Evolutionary conservation across 2,329 filamentous ascomycete genomes (phyloP).

Genomic region (Fusarium siculi): DNA sequence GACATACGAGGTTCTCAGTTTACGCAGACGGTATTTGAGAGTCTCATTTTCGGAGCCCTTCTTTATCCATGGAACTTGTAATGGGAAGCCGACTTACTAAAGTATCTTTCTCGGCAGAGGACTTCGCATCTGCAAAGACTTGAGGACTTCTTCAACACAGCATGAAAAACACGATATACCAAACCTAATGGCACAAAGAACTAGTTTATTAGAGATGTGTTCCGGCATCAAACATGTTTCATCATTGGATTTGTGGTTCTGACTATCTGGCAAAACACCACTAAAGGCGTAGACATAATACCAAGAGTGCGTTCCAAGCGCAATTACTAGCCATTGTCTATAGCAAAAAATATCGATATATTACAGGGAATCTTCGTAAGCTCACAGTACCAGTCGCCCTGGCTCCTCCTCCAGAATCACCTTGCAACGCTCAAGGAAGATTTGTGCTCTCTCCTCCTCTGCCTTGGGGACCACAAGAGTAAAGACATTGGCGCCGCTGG

Average conservation of each 20-base stretch:
- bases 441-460: conserved; percentile 83
- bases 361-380: conserved; percentile 45
- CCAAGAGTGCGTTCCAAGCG: conserved; percentile 29
- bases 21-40: not conserved
- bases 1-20: not conserved
- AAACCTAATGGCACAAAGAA: not conserved
- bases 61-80: not conserved
- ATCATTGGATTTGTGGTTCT: conserved; percentile 22
- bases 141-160: not conserved
- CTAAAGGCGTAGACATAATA: conserved; percentile 17
- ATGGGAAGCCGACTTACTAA: not conserved
- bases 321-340: conserved; percentile 44
- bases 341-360: conserved; percentile 42
- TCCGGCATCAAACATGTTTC: conserved; percentile 21
- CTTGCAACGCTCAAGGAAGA: conserved; percentile 90
- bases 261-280: conserved; percentile 18
- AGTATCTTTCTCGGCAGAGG: not conserved
- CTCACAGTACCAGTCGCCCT: conserved; percentile 74
- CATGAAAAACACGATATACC: not conserved
- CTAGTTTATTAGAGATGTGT: not conserved
- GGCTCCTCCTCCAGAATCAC: conserved; percentile 83
- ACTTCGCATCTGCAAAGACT: not conserved
- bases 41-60: not conserved
- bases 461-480: conserved; percentile 80
- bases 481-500: conserved; percentile 77